Percentiles rank a stretch among this genome's conserved stretches.
These are phyloP conservation scores for Malus sylvestris DNA, from an alignment of 306 rosid species.

Conservation along the genomic window DNA sequence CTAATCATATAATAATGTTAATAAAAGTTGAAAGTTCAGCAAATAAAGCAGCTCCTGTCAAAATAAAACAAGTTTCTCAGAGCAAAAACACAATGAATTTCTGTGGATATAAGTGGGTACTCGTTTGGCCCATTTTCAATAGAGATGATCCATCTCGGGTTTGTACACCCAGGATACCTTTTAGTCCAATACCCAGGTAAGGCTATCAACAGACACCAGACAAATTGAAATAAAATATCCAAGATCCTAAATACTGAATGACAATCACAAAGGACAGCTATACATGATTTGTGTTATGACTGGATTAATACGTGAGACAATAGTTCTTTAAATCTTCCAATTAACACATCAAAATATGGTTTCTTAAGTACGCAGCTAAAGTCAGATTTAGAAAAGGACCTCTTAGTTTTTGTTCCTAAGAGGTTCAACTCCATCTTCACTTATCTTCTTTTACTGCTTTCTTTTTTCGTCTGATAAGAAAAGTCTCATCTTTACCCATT, in stretches of 20 bases:
- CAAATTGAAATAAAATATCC: background rate
- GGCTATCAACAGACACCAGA: background rate
- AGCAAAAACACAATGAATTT: conserved; percentile 11
- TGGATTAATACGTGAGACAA: background rate
- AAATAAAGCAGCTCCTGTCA: background rate
- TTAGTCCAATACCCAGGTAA: background rate
- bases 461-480: background rate
- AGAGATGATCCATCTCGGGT: background rate
- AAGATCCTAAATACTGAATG: background rate
- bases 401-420: conserved; percentile 13
- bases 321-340: background rate
- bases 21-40: background rate
- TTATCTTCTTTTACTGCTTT: background rate
- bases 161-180: background rate
- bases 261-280: background rate
- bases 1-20: background rate
- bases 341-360: background rate
- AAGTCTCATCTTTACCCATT: conserved; percentile 1
- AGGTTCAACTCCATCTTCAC: conserved; percentile 14
- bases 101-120: background rate
- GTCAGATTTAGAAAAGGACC: conserved; percentile 1
- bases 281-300: background rate
- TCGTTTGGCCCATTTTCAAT: background rate
- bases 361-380: background rate
- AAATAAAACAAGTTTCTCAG: background rate